Evolutionary conservation across 768 basidiomycete genomes (phyloP), one percentile per base, ranked within the genome.

Genomic region (Leccinum sublutescens): DNA sequence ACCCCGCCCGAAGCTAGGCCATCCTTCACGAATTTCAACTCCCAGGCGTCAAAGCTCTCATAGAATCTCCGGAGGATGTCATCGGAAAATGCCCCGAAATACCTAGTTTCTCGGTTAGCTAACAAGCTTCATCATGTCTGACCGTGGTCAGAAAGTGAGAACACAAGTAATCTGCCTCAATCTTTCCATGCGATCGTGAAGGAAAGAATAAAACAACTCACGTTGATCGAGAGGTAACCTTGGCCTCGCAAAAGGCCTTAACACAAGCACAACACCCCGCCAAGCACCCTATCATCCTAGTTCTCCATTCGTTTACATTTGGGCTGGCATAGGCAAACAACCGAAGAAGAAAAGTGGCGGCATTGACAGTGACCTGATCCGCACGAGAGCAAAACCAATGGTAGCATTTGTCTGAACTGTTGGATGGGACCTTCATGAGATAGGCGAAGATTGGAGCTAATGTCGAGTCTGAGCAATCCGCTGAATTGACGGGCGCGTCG

Each of bases 371-470:
- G 34, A 83, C 75, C 9, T 78, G 69, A 33, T 82, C 75, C 4
- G 86, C 87, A 38, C 80, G 79, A 29, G 75, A 71, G 71, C 95
- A 97, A 70, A 89, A 95, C 92, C 93, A 95, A 66, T 97, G 94
- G 55, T 81, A 59, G 31, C 60, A 61, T 33, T 75, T 71, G 52
- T 79, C 78, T 48, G 70, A 68, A 33, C 74, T 62, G 50, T 71
- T 69, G 52, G 75, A 72, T 4, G 77, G 74, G 0, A 79, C 74
- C 19, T 70, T 73, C 73, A 88, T 80, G 10, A 91, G 74, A 68
- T 85, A 82, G 12, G 70, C 71, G 67, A 80, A 87, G 45, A 89
- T 70, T 3, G 70, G 75, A 1, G 69, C 75, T 10, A 91, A 76
- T 19, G 83, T 73, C 34, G 71, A 72, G 63, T 85, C 82, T 36